Evolutionary conservation across 805 yeast genomes (phyloP).

Genomic region (Pichia insulana): DNA sequence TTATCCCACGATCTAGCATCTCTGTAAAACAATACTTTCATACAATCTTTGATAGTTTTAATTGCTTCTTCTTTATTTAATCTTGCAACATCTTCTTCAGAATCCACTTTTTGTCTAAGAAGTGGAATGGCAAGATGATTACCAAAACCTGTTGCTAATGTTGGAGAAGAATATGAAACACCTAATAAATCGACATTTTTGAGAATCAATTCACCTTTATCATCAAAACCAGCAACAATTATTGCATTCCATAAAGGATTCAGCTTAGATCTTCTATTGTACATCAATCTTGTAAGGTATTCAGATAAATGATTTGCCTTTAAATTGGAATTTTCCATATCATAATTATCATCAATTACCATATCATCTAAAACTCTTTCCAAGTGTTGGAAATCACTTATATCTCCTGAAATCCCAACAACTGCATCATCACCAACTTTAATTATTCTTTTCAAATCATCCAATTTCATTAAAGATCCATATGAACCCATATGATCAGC

Average conservation of each 20-base stretch:
- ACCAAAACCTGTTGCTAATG: constrained; percentile 95
- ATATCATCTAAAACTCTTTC: constrained; percentile 68
- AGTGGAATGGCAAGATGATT: constrained; percentile 90
- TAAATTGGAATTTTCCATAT: constrained; percentile 52
- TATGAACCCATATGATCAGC: constrained; percentile 92
- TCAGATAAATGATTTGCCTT: constrained; percentile 86
- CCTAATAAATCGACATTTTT: constrained; percentile 88
- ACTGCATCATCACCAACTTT: constrained; percentile 79
- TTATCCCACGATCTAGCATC: constrained; percentile 92
- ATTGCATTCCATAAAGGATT: constrained; percentile 94
- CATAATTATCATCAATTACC: constrained; percentile 72
- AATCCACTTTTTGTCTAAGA: constrained; percentile 73
- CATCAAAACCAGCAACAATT: constrained; percentile 82
- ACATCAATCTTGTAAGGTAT: constrained; percentile 76
- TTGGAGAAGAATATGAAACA: constrained; percentile 78
- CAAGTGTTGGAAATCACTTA: constrained; percentile 85
- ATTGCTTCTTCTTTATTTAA: constrained; percentile 70
- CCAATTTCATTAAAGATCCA: constrained; percentile 86
- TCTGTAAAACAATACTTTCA: constrained; percentile 92
- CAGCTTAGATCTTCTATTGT: constrained; percentile 84
- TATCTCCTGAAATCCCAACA: constrained; percentile 92
- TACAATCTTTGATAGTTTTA: constrained; percentile 67
- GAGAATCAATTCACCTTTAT: constrained; percentile 61
- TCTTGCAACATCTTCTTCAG: constrained; percentile 64
- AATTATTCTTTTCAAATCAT: constrained; percentile 74